Evolutionary conservation across 495 filamentous ascomycete genomes (phyloP).

Genomic region (Aspergillus panamensis): DNA sequence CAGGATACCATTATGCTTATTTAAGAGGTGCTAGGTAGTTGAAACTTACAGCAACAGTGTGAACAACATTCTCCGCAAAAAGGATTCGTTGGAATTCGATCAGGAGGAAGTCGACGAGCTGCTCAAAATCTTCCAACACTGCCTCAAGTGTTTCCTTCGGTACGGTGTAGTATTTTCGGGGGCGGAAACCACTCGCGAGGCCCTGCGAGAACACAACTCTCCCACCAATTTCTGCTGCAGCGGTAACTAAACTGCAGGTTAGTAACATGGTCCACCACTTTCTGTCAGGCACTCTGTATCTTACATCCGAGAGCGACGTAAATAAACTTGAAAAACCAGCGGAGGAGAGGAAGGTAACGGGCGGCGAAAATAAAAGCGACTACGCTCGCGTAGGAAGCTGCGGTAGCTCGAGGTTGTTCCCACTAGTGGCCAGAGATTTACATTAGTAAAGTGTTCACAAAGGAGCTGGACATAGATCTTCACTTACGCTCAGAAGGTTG

Average conservation of each 20-base stretch:
- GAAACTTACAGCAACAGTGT: conserved; percentile 70
- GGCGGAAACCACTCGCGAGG: conserved; percentile 80
- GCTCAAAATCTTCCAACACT: conserved; percentile 78
- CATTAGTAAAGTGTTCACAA: neutral
- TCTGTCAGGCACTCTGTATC: conserved; percentile 23
- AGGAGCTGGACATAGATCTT: neutral
- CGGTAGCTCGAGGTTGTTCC: conserved; percentile 75
- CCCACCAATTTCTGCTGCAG: conserved; percentile 72
- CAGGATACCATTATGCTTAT: neutral
- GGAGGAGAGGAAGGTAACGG: conserved; percentile 84
- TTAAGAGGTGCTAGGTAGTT: neutral
- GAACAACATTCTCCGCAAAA: conserved; percentile 87
- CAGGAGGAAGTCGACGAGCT: conserved; percentile 94
- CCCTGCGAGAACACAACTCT: conserved; percentile 72
- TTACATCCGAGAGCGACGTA: conserved; percentile 66
- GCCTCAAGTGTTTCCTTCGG: conserved; percentile 78
- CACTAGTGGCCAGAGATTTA: conserved; percentile 42
- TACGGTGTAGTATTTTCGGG: conserved; percentile 88
- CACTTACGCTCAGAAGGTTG: conserved; percentile 71
- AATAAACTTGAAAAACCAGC: conserved; percentile 82
- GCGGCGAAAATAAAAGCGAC: conserved; percentile 81
- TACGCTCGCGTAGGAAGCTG: conserved; percentile 70
- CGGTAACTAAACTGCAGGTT: conserved; percentile 53
- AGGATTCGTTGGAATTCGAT: conserved; percentile 94
- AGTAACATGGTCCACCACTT: neutral